Conservation (phyloP, 2,329 filamentous ascomycete species). For the Trematosphaeria pertusa region DNA sequence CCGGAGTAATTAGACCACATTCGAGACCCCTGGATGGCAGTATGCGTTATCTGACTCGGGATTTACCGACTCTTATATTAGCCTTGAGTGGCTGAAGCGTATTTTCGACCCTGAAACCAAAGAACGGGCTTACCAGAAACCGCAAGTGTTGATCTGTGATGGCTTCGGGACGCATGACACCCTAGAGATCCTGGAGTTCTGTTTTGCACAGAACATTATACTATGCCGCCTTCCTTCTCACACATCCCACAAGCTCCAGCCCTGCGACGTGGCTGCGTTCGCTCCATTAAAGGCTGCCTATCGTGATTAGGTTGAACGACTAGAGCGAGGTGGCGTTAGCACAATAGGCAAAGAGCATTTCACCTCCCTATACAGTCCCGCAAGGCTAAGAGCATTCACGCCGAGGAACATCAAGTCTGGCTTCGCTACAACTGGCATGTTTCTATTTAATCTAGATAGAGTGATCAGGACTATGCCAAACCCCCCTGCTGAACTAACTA, state of each 20-base stretch:
- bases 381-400: constrained; percentile 30
- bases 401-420: constrained; percentile 38
- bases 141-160: constrained; percentile 1
- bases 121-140: constrained; percentile 31
- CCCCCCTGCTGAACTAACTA: constrained; percentile 23
- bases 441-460: constrained; percentile 39
- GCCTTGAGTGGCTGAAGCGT: constrained; percentile 40
- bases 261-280: constrained; percentile 16
- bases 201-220: constrained; percentile 39
- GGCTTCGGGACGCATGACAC: constrained; percentile 37
- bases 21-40: constrained; percentile 19
- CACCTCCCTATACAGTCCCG: constrained; percentile 25
- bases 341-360: constrained; percentile 21
- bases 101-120: constrained; percentile 44
- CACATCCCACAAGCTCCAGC: too few species aligned
- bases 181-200: constrained; percentile 38
- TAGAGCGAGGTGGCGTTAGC: constrained; percentile 18
- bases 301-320: constrained; percentile 17
- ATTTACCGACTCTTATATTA: constrained; percentile 37
- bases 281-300: constrained; percentile 18
- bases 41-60: constrained; percentile 10
- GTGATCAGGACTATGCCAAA: constrained; percentile 35
- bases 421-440: constrained; percentile 31
- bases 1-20: constrained; percentile 10
- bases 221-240: constrained; percentile 6